Evolutionary conservation across 495 filamentous ascomycete genomes (phyloP), one percentile per base, ranked within the genome.

Genomic region (Rhizodiscina lignyota): DNA sequence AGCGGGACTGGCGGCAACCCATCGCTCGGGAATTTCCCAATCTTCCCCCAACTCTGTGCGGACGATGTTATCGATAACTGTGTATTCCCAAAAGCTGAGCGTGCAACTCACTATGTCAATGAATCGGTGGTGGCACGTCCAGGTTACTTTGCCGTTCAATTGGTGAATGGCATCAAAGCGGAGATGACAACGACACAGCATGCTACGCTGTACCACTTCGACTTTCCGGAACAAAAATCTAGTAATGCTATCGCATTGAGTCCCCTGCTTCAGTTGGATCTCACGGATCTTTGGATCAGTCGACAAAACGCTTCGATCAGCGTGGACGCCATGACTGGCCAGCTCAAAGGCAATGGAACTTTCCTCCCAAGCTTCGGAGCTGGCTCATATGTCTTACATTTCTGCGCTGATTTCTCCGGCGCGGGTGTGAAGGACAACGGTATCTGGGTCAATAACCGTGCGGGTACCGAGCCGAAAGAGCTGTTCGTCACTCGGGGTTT

Each of bases 21-120:
- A 6, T 78, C 70, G 15, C 53, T 82, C 32, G 79, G 78, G 21
- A 79, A 79, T 50, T 83, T 84, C 37, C 67, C 79, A 4, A 58
- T 84, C 0, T 82, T 82, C 36, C 62, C 74, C 1, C 61, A 64
- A 13, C 55, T 61, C 37, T 84, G 78, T 39, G 64, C 69, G 0
- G 59, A 52, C 6, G 64, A 74, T 27, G 69, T 77, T 39, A 47
- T 81, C 34, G 60, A 77, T 39, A 60, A 59, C 16, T 83, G 77
- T 50, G 60, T 56, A 15, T 84, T 70, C 49, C 64, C 70, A 27
- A 74, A 73, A 45, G 41, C 47, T 32, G 56, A 63, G 8, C 52
- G 68, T 44, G 66, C 60, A 2, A 50, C 54, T 3, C 27, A 46
- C 10, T 76, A 69, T 55, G 49, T 55, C n/a, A 60, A 59, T 23